Base-by-base conservation (phyloP, 1,284 basidiomycete species). In the Fomitopsis palustris region DNA sequence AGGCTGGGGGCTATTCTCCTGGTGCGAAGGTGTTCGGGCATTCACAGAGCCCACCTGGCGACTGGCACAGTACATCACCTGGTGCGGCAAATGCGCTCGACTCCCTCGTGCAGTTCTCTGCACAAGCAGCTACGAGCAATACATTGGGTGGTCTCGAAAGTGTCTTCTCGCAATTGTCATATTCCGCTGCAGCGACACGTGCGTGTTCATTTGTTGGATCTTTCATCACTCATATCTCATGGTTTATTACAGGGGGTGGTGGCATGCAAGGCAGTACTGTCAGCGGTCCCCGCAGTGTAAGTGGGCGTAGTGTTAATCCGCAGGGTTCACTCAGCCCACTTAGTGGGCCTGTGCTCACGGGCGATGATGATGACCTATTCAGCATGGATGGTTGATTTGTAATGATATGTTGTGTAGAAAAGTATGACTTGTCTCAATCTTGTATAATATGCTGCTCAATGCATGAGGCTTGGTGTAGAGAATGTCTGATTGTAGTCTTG, bases 331-430 rank as follows among this genome's bases (percentile, higher is more conserved):
- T 78, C 57, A 84, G 84, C 64, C 84, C 85, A 55, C 70, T 86
- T 59, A 84, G 83, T 65, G 75, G 81, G 57, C 84, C 85, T 5
- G 81, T 82, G 58, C 71, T 80, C 35, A 83, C 79, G 23, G 78
- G 76, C 31, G 83, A 88, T 62, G 87, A 88, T 65, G 84, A 85
- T 64, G 83, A 84, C 53, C 71, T 90, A 66, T 89, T 89, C 69
- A 78, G 77, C 65, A 85, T 90, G 84, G 87, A 89, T 63, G 78
- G 78, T 31, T 79, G 64, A 71, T 16, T 3, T 29, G 19, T 39
- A 23, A 1, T 23, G 31, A 17, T 35, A 31, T 17, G 53, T 41
- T 54, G 16, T 54, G 53, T 54, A 41, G 23, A 42, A 42, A 54
- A 39, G 39, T 54, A 54, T n/a, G n/a, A n/a, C n/a, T n/a, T n/a